Conservation (phyloP, 2,329 filamentous ascomycete genomes). For the Alternaria incomplexa region DNA sequence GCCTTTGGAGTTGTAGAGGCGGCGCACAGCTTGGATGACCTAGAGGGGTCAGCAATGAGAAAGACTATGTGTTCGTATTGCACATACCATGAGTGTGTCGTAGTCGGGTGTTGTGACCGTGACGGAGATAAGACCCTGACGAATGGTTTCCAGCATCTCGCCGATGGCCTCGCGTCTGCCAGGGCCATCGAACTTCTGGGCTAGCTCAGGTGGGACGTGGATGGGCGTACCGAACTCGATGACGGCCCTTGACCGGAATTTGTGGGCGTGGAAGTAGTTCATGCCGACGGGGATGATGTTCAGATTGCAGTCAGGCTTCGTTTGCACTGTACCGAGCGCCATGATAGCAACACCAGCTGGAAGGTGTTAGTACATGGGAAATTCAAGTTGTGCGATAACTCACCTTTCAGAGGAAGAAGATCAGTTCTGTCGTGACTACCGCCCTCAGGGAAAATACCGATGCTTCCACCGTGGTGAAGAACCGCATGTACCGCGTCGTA, state of each 20-base stretch:
- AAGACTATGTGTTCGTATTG: too few relatives aligned
- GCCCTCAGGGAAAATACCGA: conserved; percentile 96
- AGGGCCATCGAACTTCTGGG: conserved; percentile 80
- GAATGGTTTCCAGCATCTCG: conserved; percentile 82
- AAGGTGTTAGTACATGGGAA: conserved; percentile 19
- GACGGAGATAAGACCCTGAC: conserved; percentile 82
- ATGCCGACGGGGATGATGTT: conserved; percentile 97
- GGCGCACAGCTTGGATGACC: conserved; percentile 90
- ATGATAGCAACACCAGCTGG: conserved; percentile 93
- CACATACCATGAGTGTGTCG: conserved; percentile 82
- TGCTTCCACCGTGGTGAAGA: conserved; percentile 81
- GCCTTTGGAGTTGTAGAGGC: conserved; percentile 91
- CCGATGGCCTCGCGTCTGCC: conserved; percentile 82
- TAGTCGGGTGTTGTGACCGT: conserved; percentile 94
- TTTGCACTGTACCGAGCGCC: conserved; percentile 87
- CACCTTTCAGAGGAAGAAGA: conserved; percentile 79
- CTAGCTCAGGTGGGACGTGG: conserved; percentile 80
- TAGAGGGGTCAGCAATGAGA: conserved; percentile 45
- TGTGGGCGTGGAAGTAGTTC: conserved; percentile 99
- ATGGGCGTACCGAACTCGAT: conserved; percentile 93
- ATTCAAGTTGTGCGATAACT: background rate
- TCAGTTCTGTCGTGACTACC: conserved; percentile 95
- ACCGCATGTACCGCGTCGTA: conserved; percentile 92
- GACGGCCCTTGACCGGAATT: conserved; percentile 94
- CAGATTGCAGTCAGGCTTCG: conserved; percentile 83